Conservation (phyloP, 805 yeast species). For the Blastobotrys chiropterorum region DNA sequence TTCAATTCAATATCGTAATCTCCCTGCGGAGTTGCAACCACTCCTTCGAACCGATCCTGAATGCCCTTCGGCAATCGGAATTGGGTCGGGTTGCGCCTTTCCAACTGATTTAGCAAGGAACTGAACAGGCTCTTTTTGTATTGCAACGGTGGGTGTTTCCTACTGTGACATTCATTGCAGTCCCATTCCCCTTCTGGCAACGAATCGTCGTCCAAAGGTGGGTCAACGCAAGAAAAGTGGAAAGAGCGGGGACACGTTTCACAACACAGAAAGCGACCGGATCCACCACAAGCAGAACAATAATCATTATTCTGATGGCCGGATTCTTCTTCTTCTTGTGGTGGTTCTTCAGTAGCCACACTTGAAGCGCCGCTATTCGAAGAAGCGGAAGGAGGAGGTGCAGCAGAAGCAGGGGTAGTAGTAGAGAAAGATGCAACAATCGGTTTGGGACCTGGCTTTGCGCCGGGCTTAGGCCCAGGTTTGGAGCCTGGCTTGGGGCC, state of each 20-base stretch:
- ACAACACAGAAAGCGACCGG: conserved; percentile 88
- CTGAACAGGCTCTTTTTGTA: conserved; percentile 40
- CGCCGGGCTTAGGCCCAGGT: neutral
- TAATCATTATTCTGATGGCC: conserved; percentile 65
- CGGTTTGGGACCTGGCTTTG: neutral
- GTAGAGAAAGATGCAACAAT: conserved; percentile 3
- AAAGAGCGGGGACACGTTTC: conserved; percentile 89
- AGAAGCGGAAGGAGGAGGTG: neutral
- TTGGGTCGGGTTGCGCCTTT: conserved; percentile 57
- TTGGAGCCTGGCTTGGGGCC: no score
- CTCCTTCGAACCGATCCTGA: conserved; percentile 67
- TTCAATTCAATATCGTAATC: conserved; percentile 64
- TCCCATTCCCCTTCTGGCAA: conserved; percentile 89
- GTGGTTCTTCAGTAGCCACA: conserved; percentile 3
- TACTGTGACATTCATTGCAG: conserved; percentile 67
- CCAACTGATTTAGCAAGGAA: conserved; percentile 53
- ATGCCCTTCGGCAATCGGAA: conserved; percentile 62
- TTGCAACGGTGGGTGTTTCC: conserved; percentile 34
- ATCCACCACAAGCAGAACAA: conserved; percentile 84
- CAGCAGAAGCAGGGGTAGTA: conserved; percentile 5
- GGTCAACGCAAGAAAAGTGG: conserved; percentile 86
- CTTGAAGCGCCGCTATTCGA: no score
- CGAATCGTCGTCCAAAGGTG: conserved; percentile 69
- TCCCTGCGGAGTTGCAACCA: conserved; percentile 58
- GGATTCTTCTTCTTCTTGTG: neutral